Conservation (phyloP, 495 filamentous ascomycete genomes). For the Bacidia gigantensis region DNA sequence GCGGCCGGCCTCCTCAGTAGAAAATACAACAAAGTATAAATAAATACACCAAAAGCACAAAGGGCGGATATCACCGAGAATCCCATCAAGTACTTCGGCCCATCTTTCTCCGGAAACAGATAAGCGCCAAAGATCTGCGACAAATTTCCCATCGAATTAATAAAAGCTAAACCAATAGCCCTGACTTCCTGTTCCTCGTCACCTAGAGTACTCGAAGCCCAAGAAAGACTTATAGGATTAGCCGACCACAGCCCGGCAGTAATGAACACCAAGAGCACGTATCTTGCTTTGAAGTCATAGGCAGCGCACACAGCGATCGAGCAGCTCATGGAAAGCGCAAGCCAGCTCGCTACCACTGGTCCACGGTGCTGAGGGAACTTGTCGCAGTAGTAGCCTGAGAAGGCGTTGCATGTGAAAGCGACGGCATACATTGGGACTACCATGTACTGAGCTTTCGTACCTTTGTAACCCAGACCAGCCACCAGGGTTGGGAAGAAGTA, state of each 20-base stretch:
- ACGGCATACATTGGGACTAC: slow-evolving; percentile 30
- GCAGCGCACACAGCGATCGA: slow-evolving; percentile 31
- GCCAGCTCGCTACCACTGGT: slow-evolving; percentile 24
- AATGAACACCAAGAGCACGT: slow-evolving; percentile 39
- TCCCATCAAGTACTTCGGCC: slow-evolving; percentile 27
- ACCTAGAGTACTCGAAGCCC: slow-evolving; percentile 30
- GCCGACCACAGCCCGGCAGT: slow-evolving; percentile 36
- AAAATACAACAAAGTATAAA: slow-evolving; percentile 22
- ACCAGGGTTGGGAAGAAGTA: slow-evolving; percentile 43
- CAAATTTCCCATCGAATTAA: slow-evolving; percentile 37
- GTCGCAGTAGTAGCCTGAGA: slow-evolving; percentile 25
- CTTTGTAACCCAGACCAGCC: slow-evolving; percentile 31
- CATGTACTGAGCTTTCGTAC: slow-evolving; percentile 31
- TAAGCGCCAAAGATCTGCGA: slow-evolving; percentile 36
- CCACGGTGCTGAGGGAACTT: slow-evolving; percentile 22
- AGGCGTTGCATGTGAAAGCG: slow-evolving; percentile 27
- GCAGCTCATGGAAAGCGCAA: slow-evolving; percentile 28
- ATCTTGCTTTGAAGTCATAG: slow-evolving; percentile 33
- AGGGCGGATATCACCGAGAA: slow-evolving; percentile 30
- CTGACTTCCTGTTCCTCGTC: slow-evolving; percentile 28
- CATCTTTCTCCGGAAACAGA: slow-evolving; percentile 25
- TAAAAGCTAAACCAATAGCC: slow-evolving; percentile 34
- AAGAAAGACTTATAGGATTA: slow-evolving; percentile 32
- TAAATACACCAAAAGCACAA: slow-evolving; percentile 25
- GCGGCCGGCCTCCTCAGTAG: not conserved